Base-by-base conservation (phyloP, 495 filamentous ascomycete genomes). In the Ascobolus immersus region DNA sequence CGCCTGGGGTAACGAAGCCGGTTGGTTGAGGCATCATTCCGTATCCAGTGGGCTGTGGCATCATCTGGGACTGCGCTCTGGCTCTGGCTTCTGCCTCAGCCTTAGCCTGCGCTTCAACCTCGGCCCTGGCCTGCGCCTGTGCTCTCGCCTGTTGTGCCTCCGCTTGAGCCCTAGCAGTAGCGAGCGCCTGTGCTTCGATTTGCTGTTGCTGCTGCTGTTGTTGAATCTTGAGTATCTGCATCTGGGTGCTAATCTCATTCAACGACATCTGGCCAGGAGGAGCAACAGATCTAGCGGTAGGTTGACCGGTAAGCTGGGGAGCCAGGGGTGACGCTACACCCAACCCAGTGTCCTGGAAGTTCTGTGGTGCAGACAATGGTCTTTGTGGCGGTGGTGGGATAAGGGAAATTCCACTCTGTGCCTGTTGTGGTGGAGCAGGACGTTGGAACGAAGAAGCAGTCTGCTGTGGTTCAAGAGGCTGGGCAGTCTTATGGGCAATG, bases 281-380 rank as follows among this genome's bases (percentile, higher is more conserved):
- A 14, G 72, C 71, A 26, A 77, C 33, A 14, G 58, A 55, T n/a
- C n/a, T n/a, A 13, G 47, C 50, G 21, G 54, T 52, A 36, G 58
- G 55, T 32, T 68, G 57, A 6, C 86, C 86, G 0, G 86, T 94
- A 47, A 81, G 60, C 49, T 91, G 80, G 17, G 81, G 73, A 43
- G 86, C 77, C 41, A 93, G 52, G 11, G 75, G 66, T 31, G 76
- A 71, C 19, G 73, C 60, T 12, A 60, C 55, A 5, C 67, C 64
- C 45, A 90, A 84, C 2, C 60, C 60, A 49, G 59, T 81, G 32
- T 69, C 69, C 41, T 76, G 77, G 33, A 69, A 69, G 21, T 79
- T 74, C 48, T 84, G 78, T 15, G 86, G 86, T 7, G 84, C 89
- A 12, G 84, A 93, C 4, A 86, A 60, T 2, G 86, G 76, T 32